phyloP scores from a whole-genome alignment of 148 eudicot species.

The Heliosperma pusillum region DNA sequence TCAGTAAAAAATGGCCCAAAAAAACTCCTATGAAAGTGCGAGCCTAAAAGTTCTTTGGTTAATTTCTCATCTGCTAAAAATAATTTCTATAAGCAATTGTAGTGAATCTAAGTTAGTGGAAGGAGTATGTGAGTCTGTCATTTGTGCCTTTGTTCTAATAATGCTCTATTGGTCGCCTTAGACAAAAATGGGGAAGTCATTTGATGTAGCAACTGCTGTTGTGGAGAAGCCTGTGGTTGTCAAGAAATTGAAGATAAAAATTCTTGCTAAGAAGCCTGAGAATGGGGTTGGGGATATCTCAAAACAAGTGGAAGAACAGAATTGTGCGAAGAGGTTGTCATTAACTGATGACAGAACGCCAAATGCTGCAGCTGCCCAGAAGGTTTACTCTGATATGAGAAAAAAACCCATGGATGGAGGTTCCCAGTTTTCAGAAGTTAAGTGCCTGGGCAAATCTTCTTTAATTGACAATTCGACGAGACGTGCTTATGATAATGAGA shows the following conservation, averaged over 20 bases:
- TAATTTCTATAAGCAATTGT: background rate
- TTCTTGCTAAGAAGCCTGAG: constrained; percentile 27
- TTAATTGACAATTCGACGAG: background rate
- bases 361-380: constrained; percentile 11
- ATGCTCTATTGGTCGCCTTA: background rate
- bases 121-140: background rate
- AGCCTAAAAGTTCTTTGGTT: no score
- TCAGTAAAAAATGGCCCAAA: background rate
- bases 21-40: background rate
- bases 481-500: constrained; percentile 15
- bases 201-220: constrained; percentile 14
- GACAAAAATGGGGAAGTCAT: constrained; percentile 13
- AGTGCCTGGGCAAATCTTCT: background rate
- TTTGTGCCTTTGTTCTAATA: background rate
- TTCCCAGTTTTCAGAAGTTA: constrained; percentile 8
- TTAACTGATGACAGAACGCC: constrained; percentile 2
- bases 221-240: constrained; percentile 13
- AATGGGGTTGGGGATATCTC: constrained; percentile 7
- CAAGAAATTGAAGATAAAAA: constrained; percentile 22
- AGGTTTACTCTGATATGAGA: constrained; percentile 19
- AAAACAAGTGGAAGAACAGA: background rate
- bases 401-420: constrained; percentile 29
- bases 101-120: background rate
- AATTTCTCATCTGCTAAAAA: background rate
- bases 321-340: constrained; percentile 1